Evolutionary conservation across 1,139 yeast genomes (phyloP).

Genomic region (Scheffersomyces titani): DNA sequence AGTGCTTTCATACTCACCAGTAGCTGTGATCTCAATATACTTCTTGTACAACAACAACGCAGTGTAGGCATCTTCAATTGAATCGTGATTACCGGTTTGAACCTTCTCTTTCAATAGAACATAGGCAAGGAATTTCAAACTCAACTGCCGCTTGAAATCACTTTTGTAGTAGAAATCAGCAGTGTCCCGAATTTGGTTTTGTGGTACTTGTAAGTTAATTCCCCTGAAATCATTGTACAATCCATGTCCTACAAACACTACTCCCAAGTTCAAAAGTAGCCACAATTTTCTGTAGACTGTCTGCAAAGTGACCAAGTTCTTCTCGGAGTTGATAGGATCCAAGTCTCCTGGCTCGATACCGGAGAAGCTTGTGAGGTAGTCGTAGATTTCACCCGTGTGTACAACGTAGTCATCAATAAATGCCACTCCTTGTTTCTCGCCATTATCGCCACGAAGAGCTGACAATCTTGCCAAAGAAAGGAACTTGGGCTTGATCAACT

Average conservation of each 20-base stretch:
- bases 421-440: constrained; percentile 67
- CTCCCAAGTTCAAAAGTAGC: constrained; percentile 84
- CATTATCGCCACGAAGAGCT: constrained; percentile 74
- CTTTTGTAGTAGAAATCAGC: constrained; percentile 75
- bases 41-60: constrained; percentile 78
- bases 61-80: constrained; percentile 91
- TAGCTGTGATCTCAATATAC: constrained; percentile 59
- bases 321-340: constrained; percentile 66
- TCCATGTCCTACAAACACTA: constrained; percentile 95
- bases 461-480: constrained; percentile 88
- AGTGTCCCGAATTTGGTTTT: constrained; percentile 84
- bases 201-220: constrained; percentile 87
- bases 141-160: constrained; percentile 70
- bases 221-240: constrained; percentile 88
- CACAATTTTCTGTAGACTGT: constrained; percentile 87
- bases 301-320: constrained; percentile 75
- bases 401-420: constrained; percentile 93
- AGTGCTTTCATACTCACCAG: constrained; percentile 61
- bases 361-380: constrained; percentile 85
- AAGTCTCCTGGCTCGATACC: constrained; percentile 94
- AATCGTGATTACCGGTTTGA: constrained; percentile 93
- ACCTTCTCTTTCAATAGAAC: constrained; percentile 72
- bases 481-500: constrained; percentile 71
- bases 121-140: constrained; percentile 88
- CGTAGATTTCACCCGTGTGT: constrained; percentile 70